Evolutionary conservation across 2,329 filamentous ascomycete species (phyloP).

Genomic region (Tolypocladium tropicale): DNA sequence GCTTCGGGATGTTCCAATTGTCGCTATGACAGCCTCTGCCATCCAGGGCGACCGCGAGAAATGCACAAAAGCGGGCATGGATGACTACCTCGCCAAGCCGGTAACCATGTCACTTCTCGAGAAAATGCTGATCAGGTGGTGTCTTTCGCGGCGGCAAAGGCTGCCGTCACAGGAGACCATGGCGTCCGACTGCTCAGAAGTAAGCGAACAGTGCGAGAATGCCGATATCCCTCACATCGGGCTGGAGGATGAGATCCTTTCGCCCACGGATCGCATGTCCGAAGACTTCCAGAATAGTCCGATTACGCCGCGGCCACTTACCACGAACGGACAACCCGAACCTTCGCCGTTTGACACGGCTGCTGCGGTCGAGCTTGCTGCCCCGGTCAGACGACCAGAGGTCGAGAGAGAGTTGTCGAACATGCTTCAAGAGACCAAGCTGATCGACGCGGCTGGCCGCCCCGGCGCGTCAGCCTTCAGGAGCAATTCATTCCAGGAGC

Average conservation of each 20-base stretch:
- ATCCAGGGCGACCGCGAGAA: conserved; percentile 70
- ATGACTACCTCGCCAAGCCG: conserved; percentile 65
- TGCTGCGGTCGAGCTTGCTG: conserved; percentile 17
- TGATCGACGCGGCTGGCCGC: conserved; percentile 35
- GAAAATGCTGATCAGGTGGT: conserved; percentile 63
- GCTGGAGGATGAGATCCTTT: conserved; percentile 15
- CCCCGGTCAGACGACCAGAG: conserved; percentile 23
- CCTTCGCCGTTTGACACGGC: conserved; percentile 31
- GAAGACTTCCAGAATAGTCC: conserved; percentile 20
- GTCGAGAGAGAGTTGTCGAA: conserved; percentile 30
- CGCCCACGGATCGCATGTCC: conserved; percentile 4
- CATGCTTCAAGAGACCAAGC: conserved; percentile 34
- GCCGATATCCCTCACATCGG: conserved; percentile 29
- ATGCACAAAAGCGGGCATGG: conserved; percentile 64
- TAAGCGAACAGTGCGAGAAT: conserved; percentile 30
- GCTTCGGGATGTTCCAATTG: conserved; percentile 56
- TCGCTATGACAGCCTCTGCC: conserved; percentile 74
- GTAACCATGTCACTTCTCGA: conserved; percentile 60
- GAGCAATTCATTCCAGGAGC: conserved; percentile 23
- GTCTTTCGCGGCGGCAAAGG: conserved; percentile 21
- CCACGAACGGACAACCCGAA: conserved; percentile 26
- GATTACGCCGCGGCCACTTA: conserved; percentile 30
- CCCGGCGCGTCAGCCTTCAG: conserved; percentile 15
- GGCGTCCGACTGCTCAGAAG: conserved; percentile 35
- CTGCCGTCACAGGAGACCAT: conserved; percentile 14